These are phyloP conservation scores for Catharanthus roseus DNA, from an alignment of 257 asterid genomes.

Conservation along the genomic window DNA sequence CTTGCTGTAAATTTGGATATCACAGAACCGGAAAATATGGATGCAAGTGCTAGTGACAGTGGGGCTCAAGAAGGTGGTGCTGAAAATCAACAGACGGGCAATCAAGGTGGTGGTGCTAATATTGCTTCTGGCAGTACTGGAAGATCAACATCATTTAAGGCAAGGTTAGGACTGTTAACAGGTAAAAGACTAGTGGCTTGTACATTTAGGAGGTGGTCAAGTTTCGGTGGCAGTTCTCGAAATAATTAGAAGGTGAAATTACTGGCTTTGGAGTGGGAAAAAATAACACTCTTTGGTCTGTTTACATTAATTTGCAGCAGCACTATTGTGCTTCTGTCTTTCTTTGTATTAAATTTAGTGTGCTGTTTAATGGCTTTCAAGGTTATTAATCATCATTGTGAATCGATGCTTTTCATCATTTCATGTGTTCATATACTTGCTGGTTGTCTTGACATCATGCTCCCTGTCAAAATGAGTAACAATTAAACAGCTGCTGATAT, in stretches of 20 bases:
- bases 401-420: not conserved
- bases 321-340: constrained; percentile 11
- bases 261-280: constrained; percentile 15
- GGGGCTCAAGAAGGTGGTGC: constrained; percentile 40
- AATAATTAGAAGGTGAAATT: constrained; percentile 34
- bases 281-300: constrained; percentile 18
- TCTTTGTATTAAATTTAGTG: constrained; percentile 14
- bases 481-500: not conserved
- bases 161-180: constrained; percentile 51
- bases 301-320: constrained; percentile 17
- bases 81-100: constrained; percentile 23
- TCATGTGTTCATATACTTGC: constrained; percentile 3
- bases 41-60: constrained; percentile 43
- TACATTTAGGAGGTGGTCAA: constrained; percentile 68
- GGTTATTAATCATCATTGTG: constrained; percentile 30
- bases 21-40: constrained; percentile 43
- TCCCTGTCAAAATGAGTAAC: not conserved
- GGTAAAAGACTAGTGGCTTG: constrained; percentile 60
- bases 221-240: constrained; percentile 55
- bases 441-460: not conserved
- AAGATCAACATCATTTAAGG: constrained; percentile 65
- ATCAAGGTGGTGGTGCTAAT: constrained; percentile 23
- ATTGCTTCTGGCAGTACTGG: constrained; percentile 33
- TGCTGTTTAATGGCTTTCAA: constrained; percentile 15
- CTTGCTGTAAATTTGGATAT: constrained; percentile 72